Percentiles rank a stretch among this genome's conserved stretches.
phyloP scores from a whole-genome alignment of 192 early-diverging fungal species.

The Ramicandelaber brevisporus region DNA sequence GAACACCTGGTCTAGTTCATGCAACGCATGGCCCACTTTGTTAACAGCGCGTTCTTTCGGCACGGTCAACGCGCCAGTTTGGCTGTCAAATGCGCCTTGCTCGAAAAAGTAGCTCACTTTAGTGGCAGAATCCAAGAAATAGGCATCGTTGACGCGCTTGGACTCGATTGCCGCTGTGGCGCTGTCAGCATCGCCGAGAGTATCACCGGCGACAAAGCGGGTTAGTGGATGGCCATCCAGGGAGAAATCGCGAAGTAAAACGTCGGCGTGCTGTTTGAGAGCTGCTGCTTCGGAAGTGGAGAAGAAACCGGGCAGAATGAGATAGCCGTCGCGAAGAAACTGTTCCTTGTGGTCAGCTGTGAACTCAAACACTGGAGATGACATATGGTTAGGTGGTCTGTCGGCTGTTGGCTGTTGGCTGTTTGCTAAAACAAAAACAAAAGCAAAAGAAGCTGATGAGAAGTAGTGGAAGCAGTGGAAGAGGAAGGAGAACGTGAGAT shows the following conservation, averaged over 20 bases:
- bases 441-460: too few relatives aligned
- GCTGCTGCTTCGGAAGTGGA: background rate
- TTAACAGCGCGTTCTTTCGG: slow-evolving; percentile 45
- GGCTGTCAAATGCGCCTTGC: slow-evolving; percentile 42
- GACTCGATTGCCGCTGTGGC: background rate
- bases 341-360: too few relatives aligned
- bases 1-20: slow-evolving; percentile 57
- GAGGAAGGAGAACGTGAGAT: too few relatives aligned
- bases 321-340: slow-evolving; percentile 1
- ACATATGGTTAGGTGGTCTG: too few relatives aligned
- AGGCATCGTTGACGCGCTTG: slow-evolving; percentile 56
- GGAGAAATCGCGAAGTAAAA: slow-evolving; percentile 29
- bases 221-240: slow-evolving; percentile 46
- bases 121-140: slow-evolving; percentile 66
- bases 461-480: too few relatives aligned
- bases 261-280: slow-evolving; percentile 10
- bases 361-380: too few relatives aligned
- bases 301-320: slow-evolving; percentile 2
- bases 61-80: slow-evolving; percentile 31
- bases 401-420: too few relatives aligned
- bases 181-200: background rate
- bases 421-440: too few relatives aligned
- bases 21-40: slow-evolving; percentile 78
- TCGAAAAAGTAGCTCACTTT: slow-evolving; percentile 78
- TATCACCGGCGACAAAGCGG: slow-evolving; percentile 31